These are phyloP conservation scores for Mycena sanguinolenta DNA, from an alignment of 768 basidiomycete genomes.

Conservation along the genomic window DNA sequence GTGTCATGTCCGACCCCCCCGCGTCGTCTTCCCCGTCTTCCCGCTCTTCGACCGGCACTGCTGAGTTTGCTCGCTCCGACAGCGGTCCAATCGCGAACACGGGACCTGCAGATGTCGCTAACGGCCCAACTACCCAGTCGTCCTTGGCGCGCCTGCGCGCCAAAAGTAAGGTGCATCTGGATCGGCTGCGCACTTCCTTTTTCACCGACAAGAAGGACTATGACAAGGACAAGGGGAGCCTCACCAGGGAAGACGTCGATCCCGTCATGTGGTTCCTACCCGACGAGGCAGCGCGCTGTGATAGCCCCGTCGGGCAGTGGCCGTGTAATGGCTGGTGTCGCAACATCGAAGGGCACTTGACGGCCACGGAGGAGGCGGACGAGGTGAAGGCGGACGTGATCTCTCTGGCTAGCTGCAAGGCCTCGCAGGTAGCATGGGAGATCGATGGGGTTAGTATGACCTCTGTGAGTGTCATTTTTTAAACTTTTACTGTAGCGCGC, in stretches of 20 bases:
- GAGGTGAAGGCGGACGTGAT: constrained; percentile 34
- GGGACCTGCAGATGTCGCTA: neutral
- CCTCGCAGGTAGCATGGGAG: constrained; percentile 35
- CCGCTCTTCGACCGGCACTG: neutral
- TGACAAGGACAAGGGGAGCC: neutral
- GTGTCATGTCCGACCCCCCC: constrained; percentile 12
- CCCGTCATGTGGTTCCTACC: neutral
- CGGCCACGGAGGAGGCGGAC: neutral
- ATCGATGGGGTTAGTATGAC: constrained; percentile 37
- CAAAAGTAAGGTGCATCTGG: neutral
- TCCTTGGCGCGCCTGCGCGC: neutral
- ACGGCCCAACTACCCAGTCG: neutral
- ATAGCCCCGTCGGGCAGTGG: constrained; percentile 23
- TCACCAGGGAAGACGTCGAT: neutral
- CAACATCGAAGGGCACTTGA: neutral
- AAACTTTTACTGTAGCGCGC: no score
- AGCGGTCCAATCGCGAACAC: neutral
- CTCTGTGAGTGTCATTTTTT: constrained; percentile 17
- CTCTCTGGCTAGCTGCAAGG: constrained; percentile 38
- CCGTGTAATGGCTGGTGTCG: constrained; percentile 29
- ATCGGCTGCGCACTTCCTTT: neutral
- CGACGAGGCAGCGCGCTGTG: constrained; percentile 6
- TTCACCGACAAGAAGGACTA: neutral
- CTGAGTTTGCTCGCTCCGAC: neutral
- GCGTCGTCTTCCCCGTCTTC: neutral